Evolutionary conservation across 2,329 filamentous ascomycete species (phyloP).

Genomic region (Coniella vitis): DNA sequence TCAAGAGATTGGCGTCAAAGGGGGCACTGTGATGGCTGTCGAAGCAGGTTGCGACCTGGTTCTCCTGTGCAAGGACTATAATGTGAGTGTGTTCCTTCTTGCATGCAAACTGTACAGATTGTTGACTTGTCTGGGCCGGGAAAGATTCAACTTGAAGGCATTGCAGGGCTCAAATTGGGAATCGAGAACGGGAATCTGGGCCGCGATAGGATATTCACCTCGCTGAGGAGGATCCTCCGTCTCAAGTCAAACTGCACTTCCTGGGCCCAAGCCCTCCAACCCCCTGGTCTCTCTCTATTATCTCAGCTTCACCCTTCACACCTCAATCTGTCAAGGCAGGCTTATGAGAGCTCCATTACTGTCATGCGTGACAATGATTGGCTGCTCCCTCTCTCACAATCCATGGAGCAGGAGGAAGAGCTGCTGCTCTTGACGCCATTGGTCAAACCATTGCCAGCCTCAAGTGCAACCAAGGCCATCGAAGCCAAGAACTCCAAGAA

Average conservation of each 20-base stretch:
- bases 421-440: slow-evolving; percentile 82
- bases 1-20: slow-evolving; percentile 93
- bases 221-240: slow-evolving; percentile 67
- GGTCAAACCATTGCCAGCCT: slow-evolving; percentile 87
- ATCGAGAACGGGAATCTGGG: slow-evolving; percentile 87
- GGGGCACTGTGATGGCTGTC: slow-evolving; percentile 94
- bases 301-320: slow-evolving; percentile 78
- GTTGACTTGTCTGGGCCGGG: not conserved
- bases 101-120: not conserved
- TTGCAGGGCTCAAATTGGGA: slow-evolving; percentile 81
- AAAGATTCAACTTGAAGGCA: slow-evolving; percentile 76
- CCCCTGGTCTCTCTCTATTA: slow-evolving; percentile 68
- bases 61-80: slow-evolving; percentile 79
- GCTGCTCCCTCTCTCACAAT: slow-evolving; percentile 72
- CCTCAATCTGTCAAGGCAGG: slow-evolving; percentile 70
- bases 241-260: slow-evolving; percentile 82
- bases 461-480: slow-evolving; percentile 68
- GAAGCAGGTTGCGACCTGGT: slow-evolving; percentile 93
- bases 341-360: slow-evolving; percentile 89
- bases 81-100: slow-evolving; percentile 23
- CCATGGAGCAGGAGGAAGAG: slow-evolving; percentile 79
- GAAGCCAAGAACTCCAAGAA: slow-evolving; percentile 41
- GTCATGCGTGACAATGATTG: slow-evolving; percentile 86
- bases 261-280: slow-evolving; percentile 88
- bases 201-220: slow-evolving; percentile 71